Conservation (phyloP, 768 basidiomycete species). For the Auriculariales sp. region DNA sequence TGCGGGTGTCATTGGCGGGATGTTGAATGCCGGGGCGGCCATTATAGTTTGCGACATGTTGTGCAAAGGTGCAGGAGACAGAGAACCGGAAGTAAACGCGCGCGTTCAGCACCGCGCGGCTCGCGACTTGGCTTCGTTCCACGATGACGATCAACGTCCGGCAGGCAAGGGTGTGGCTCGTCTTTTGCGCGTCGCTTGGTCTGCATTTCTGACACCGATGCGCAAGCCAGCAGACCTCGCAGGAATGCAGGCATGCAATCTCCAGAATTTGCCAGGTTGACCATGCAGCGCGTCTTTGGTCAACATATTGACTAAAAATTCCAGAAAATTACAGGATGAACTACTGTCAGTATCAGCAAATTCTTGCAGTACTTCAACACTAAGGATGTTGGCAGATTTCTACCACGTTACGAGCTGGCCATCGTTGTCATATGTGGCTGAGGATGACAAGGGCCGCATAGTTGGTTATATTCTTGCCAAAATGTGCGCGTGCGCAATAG, state of each 20-base stretch:
- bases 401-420: constrained; percentile 91
- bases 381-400: constrained; percentile 40
- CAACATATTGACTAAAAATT: neutral
- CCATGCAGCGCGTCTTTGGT: neutral
- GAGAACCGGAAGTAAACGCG: too few relatives aligned
- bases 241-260: constrained; percentile 89
- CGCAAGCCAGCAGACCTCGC: constrained; percentile 68
- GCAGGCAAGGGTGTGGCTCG: too few relatives aligned
- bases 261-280: constrained; percentile 68
- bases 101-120: too few relatives aligned
- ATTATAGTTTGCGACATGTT: too few relatives aligned
- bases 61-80: too few relatives aligned
- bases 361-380: neutral
- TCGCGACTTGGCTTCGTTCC: too few relatives aligned
- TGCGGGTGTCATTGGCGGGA: too few relatives aligned
- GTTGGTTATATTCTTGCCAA: constrained; percentile 95
- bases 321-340: constrained; percentile 77
- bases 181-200: too few relatives aligned
- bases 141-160: too few relatives aligned
- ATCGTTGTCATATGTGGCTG: constrained; percentile 83
- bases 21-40: too few relatives aligned
- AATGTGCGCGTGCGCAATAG: constrained; percentile 40
- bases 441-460: constrained; percentile 75
- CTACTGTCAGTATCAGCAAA: constrained; percentile 37
- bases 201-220: too few relatives aligned